A percentile compares a stretch with the other conserved stretches of the same genome.
phyloP scores from a whole-genome alignment of 176 grass and related monocot species.

The Dactylis glomerata region DNA sequence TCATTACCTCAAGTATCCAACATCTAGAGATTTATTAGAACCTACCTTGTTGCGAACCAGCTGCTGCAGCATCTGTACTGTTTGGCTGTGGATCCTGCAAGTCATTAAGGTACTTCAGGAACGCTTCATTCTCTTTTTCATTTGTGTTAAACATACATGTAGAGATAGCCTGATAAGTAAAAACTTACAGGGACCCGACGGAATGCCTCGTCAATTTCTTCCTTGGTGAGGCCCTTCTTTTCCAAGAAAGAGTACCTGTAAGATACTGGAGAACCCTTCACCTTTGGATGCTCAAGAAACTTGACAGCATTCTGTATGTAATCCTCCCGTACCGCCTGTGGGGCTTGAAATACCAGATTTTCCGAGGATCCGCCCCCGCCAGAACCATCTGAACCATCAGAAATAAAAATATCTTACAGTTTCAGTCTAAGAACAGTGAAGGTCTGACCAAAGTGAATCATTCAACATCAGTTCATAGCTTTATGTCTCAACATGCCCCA shows the following conservation, averaged over 20 bases:
- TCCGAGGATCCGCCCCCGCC: constrained; percentile 12
- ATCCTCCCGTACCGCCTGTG: constrained; percentile 61
- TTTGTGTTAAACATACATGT: not conserved
- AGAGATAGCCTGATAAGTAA: not conserved
- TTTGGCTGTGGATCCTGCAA: constrained; percentile 65
- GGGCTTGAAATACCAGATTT: constrained; percentile 32
- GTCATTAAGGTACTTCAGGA: constrained; percentile 22
- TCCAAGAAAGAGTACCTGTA: constrained; percentile 83
- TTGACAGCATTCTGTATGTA: constrained; percentile 82
- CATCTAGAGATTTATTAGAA: not conserved
- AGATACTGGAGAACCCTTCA: constrained; percentile 62
- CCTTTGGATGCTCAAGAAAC: constrained; percentile 90
- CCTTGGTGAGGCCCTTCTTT: constrained; percentile 75
- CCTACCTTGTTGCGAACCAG: constrained; percentile 49
- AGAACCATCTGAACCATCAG: constrained; percentile 21
- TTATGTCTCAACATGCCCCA: not conserved
- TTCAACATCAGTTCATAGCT: not conserved
- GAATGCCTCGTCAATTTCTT: constrained; percentile 93
- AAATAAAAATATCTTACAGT: not conserved
- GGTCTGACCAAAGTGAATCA: not conserved
- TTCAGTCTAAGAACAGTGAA: not conserved
- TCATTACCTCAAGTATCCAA: not conserved
- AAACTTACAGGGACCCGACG: constrained; percentile 67
- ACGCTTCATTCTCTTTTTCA: not conserved
- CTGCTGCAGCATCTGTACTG: constrained; percentile 32